These are phyloP conservation scores for Cardamine occulta DNA, from an alignment of 345 rosid species.

Conservation along the genomic window DNA sequence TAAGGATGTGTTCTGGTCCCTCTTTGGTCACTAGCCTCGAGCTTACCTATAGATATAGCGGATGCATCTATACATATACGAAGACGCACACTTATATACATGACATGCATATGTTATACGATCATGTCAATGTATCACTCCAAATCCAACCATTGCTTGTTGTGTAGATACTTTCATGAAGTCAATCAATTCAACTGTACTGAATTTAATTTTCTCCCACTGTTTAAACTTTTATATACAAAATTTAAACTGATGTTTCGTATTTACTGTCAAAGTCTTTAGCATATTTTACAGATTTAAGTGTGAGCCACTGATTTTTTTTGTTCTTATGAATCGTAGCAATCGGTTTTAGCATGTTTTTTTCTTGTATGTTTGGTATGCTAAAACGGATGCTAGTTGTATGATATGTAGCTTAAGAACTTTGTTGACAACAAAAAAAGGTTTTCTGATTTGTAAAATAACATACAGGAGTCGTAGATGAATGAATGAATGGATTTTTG, in stretches of 20 bases:
- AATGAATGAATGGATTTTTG: background rate
- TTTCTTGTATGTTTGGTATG: too few species aligned
- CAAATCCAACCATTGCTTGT: background rate
- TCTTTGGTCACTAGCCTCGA: slow-evolving; percentile 22
- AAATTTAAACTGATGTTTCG: background rate
- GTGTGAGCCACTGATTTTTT: too few species aligned
- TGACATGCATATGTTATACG: background rate
- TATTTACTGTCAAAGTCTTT: background rate
- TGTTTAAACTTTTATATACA: too few species aligned
- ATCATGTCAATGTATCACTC: background rate
- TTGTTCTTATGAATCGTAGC: too few species aligned
- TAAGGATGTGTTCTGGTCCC: slow-evolving; percentile 57
- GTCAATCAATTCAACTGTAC: background rate
- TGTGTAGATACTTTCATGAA: too few species aligned
- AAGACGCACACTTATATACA: background rate
- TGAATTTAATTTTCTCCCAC: too few species aligned
- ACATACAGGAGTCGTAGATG: too few species aligned
- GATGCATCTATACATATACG: background rate
- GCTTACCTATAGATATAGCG: background rate
- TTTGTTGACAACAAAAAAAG: too few species aligned
- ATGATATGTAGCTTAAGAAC: background rate
- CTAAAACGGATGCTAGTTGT: too few species aligned
- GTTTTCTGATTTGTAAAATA: too few species aligned
- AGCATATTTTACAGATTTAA: too few species aligned
- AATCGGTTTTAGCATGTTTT: too few species aligned